Evolutionary conservation across 2,329 filamentous ascomycete species (phyloP).

Genomic region (Thelonectria discophora): DNA sequence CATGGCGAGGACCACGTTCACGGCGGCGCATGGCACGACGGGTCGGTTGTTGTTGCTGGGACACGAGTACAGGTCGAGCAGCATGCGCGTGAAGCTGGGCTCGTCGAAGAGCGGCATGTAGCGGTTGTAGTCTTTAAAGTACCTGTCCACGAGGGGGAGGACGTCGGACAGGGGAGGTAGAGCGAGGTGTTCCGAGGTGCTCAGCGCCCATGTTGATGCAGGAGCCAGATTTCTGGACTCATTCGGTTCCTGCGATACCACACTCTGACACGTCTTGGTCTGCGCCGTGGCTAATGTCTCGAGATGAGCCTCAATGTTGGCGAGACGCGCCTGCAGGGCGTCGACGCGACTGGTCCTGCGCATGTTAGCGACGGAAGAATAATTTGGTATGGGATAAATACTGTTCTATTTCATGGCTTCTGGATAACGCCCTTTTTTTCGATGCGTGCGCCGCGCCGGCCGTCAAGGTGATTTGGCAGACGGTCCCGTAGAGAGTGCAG

Average conservation of each 20-base stretch:
- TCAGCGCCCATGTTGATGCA: background rate
- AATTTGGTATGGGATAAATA: background rate
- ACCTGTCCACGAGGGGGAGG: slow-evolving; percentile 32
- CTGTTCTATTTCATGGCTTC: background rate
- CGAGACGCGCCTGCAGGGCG: slow-evolving; percentile 32
- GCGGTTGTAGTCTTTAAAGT: slow-evolving; percentile 32
- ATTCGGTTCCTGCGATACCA: background rate
- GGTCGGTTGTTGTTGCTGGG: slow-evolving; percentile 19
- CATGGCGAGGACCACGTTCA: slow-evolving; percentile 49
- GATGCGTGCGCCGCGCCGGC: background rate
- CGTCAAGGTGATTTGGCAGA: slow-evolving; percentile 37
- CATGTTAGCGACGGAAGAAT: background rate
- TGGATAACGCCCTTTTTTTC: slow-evolving; percentile 21
- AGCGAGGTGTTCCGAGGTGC: slow-evolving; percentile 16
- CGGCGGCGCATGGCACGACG: slow-evolving; percentile 44
- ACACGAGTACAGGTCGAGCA: slow-evolving; percentile 46
- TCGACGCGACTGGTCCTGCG: slow-evolving; percentile 28
- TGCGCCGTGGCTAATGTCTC: slow-evolving; percentile 2
- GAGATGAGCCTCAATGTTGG: slow-evolving; percentile 31
- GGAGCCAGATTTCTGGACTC: background rate
- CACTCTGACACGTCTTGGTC: background rate
- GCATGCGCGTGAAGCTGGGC: slow-evolving; percentile 45
- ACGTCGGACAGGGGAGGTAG: slow-evolving; percentile 32
- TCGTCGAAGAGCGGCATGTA: slow-evolving; percentile 48
- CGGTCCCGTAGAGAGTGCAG: slow-evolving; percentile 48